Evolutionary conservation across 2,329 filamentous ascomycete species (phyloP).

Genomic region (Hymenoscyphus salicellus): DNA sequence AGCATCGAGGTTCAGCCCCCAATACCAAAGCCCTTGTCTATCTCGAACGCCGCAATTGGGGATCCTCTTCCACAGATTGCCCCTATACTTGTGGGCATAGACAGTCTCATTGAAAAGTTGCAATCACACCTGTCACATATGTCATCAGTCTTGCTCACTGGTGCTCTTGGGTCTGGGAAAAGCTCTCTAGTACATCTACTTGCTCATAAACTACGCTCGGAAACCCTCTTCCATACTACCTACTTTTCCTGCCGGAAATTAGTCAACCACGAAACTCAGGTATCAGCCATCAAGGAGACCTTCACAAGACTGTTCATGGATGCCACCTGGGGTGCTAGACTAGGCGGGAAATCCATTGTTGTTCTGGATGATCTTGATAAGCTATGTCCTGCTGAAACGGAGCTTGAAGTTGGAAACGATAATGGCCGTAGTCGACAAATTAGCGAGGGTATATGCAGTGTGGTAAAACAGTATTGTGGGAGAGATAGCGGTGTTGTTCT

Average conservation of each 20-base stretch:
- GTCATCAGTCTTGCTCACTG: constrained; percentile 86
- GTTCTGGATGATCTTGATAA: constrained; percentile 92
- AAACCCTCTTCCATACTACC: constrained; percentile 74
- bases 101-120: constrained; percentile 69
- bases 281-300: constrained; percentile 88
- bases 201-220: constrained; percentile 67
- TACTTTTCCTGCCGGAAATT: constrained; percentile 86
- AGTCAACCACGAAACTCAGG: constrained; percentile 84
- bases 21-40: constrained; percentile 62
- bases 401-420: constrained; percentile 88
- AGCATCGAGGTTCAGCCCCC: constrained; percentile 73
- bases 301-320: constrained; percentile 80
- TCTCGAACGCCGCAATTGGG: constrained; percentile 48
- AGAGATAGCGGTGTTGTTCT: constrained; percentile 78
- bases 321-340: constrained; percentile 84
- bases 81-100: constrained; percentile 76
- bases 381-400: constrained; percentile 88
- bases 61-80: constrained; percentile 52
- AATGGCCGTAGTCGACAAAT: constrained; percentile 90
- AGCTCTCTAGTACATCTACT: constrained; percentile 75
- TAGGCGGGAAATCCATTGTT: constrained; percentile 79
- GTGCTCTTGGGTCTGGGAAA: constrained; percentile 87
- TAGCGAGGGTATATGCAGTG: constrained; percentile 80
- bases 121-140: constrained; percentile 75
- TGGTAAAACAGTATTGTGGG: constrained; percentile 80